Evolutionary conservation across 2,329 filamentous ascomycete genomes (phyloP), one percentile per base, ranked within the genome.

Genomic region (Monosporascus ibericus): DNA sequence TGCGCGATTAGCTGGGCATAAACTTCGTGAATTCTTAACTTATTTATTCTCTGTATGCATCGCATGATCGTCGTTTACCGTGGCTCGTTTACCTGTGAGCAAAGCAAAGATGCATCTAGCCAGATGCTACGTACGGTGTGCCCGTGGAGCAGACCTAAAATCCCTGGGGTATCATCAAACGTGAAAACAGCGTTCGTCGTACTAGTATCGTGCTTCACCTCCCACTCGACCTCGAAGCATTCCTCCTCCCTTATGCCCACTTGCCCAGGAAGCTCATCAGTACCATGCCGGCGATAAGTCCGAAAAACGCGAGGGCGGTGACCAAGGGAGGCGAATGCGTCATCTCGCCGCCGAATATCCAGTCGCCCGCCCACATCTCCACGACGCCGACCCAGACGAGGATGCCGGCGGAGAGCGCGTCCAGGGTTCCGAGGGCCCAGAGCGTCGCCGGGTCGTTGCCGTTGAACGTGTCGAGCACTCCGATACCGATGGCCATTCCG

Each of bases 401-500:
- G 44, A 92, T 88, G 27, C 88, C 88, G 0, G 88, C 86, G 1
- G 83, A 88, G 9, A 91, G 64, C 6, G 87, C 85, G 66, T 92
- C 84, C 1, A 92, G 73, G 0, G 86, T 89, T 0, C 87, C 88
- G 37, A 91, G 82, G 2, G 87, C 84, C 44, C 91, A 69, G 40
- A 90, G 74, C 0, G 87, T 91, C 2, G 76, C 75, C 3, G 75
- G 78, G 59, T 88, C 80, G 60, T 88, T 90, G 4, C 86, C 87
- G 60, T 92, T 91, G 70, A 90, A 91, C 8, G 75, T 66, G 38
- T 84, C 70, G 27, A 91, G 69, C 3, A 88, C 86, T 3, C 86
- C 86, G 36, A 90, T 84, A 1, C 88, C 88, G 54, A 92, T 90
- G 0, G 84, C 86, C 87, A 92, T 92, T 11, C 88, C 88, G 30